Evolutionary conservation across 345 rosid genomes (phyloP), one percentile per base, ranked within the genome.

Genomic region (Raphanus raphanistrum): DNA sequence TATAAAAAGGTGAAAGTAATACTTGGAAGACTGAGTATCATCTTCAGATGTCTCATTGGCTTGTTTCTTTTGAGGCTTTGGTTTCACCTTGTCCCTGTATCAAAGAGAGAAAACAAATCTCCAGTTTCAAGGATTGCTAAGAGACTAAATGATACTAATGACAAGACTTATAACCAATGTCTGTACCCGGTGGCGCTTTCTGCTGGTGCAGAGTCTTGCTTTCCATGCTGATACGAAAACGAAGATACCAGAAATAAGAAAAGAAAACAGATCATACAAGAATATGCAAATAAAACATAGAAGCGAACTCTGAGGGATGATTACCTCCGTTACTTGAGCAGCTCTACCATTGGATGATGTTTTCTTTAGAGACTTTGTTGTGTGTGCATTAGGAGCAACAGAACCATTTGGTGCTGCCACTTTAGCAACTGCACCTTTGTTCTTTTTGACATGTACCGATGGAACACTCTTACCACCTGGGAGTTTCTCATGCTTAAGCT

Each of bases 61-160:
- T 64, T 60, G 96, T 63, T 87, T 89, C 83, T 83, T 89, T 79
- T 85, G 78, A 82, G 88, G 82, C 74, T 88, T 88, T 72, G 80
- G 77, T 79, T 85, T 88, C 67, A 70, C 77, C 82, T 82, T 87
- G 70, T 90, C 96, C 86, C 99, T 96, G 87, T 36, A 81, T 61
- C 80, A 66, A 59, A 48, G 55, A 48, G 55, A 48, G 55, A 1
- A 48, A 33, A 45, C n/a, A 58, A 52, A 31, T 13, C 55, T 48
- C 55, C 55, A 48, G 55, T 48, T 48, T 48, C 55, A 48, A 43
- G 15, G 52, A 43, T 43, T 43, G 52, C 5, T 45, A 12, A 45
- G 15, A 2, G 52, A 45, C 15, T 12, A 45, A 38, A 45, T 45
- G 35, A 73, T 32, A 29, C 41, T 35, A 2, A 62, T 17, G 66